Evolutionary conservation across 2,329 filamentous ascomycete genomes (phyloP).

Genomic region (Nemania diffusa): DNA sequence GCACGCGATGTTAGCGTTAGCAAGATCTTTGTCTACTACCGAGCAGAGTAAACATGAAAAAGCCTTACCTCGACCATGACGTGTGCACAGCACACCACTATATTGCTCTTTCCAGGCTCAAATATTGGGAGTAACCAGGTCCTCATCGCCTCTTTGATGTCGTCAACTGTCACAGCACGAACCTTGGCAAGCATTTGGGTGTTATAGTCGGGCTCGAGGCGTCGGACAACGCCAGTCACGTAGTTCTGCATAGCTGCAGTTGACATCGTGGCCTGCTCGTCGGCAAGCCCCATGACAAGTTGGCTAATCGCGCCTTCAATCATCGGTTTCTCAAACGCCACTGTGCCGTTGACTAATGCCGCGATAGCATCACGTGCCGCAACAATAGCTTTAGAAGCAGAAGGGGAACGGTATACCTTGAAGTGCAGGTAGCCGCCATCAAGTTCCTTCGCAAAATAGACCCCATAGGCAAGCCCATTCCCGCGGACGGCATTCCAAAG

Average conservation of each 20-base stretch:
- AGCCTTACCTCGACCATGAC: conserved; percentile 82
- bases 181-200: conserved; percentile 81
- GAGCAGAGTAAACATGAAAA: background rate
- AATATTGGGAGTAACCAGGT: conserved; percentile 85
- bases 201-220: conserved; percentile 80
- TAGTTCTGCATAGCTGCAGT: conserved; percentile 86
- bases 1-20: conserved; percentile 35
- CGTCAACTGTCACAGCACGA: conserved; percentile 76
- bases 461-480: conserved; percentile 91
- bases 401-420: conserved; percentile 88
- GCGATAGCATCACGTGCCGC: conserved; percentile 80
- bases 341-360: conserved; percentile 76
- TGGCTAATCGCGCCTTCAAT: conserved; percentile 91
- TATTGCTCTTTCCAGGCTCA: conserved; percentile 79
- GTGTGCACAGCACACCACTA: conserved; percentile 88
- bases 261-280: conserved; percentile 87
- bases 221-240: conserved; percentile 80
- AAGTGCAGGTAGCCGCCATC: conserved; percentile 86
- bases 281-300: conserved; percentile 86
- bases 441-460: conserved; percentile 79
- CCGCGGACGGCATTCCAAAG: conserved; percentile 94
- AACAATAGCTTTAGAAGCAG: conserved; percentile 85
- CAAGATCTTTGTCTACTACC: background rate
- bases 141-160: conserved; percentile 79
- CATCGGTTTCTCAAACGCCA: conserved; percentile 79